Base-by-base conservation (phyloP, 768 basidiomycete species). In the Stropharia rugosoannulata region DNA sequence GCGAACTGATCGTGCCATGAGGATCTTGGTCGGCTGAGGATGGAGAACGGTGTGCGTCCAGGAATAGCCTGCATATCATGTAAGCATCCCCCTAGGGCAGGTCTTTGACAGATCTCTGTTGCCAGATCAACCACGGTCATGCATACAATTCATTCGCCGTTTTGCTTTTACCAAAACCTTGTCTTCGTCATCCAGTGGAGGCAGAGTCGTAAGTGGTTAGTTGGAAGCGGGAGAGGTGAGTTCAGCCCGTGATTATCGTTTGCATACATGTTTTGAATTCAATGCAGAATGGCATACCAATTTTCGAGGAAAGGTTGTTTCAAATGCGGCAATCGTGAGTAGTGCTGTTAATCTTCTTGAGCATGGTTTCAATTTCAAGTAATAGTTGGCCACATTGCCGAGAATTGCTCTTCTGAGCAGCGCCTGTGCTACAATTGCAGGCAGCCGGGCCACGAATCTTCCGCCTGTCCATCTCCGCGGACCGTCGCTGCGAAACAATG, bases 361-460 rank as follows among this genome's bases (percentile, higher is more conserved):
- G 27, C 50, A 51, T 41, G 37, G 59, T 51, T 54, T 27, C 32
- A 15, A 61, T 49, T 54, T 36, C 62, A 10, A 32, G 50, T 61
- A 55, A 39, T 63, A 95, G 93, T 95, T 68, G 93, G 93, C 46
- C 93, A 96, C 71, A 90, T 95, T 66, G 93, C 93, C 65, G 92
- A 93, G 79, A 90, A 88, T 65, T 96, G 93, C 69, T 82, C 91
- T 44, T 91, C 90, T 60, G 89, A 90, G 65, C 85, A 90, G 70
- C 85, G 92, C 64, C 82, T 96, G 57, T 96, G 94, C 75, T 96
- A 94, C 76, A 96, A 95, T 69, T 96, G 94, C 71, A 86, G 91
- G 61, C 90, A 94, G 69, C 89, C 93, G n/a, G 94, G 94, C 39
- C 94, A 95, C 64, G 93, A 95, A 72, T 93, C 90, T 16, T 87